Evolutionary conservation across 177 flowering plant genomes (phyloP), one percentile per base, ranked within the genome.

Genomic region (Tripterygium wilfordii): DNA sequence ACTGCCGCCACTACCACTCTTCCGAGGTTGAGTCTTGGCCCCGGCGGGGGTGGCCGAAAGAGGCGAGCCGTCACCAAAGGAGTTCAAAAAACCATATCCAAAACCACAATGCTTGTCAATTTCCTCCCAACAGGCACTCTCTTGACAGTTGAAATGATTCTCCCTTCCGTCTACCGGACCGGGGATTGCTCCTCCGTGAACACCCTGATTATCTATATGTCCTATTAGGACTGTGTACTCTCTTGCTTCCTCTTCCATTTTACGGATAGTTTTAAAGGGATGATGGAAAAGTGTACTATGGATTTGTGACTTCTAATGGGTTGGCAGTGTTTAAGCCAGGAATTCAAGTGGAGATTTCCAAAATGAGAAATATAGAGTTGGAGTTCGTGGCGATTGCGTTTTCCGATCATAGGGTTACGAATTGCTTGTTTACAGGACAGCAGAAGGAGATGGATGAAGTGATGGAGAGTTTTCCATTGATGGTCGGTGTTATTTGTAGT

Each of bases 201-300:
- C 58, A 78, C 74, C 12, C 20, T 50, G 20, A 85, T 85, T 95
- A 85, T 75, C 41, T n/a, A n/a, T 21, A 56, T 38, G 24, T 57
- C 50, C 82, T 88, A 10, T 47, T 88, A 3, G 54, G 57, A 30
- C 64, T 91, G 14, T 91, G 98, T 64, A 8, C 65, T 82, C 29
- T 88, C 98, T 1, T 88, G 96, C 61, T 91, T 91, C 78, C 80
- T 91, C 82, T 85, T 91, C 68, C 96, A 83, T 59, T 91, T 91
- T 78, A 91, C 98, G 0, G 98, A 90, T 58, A 78, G 96, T 59
- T 87, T 81, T 52, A 44, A 56, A 0, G 82, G 69, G 6, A 78
- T 0, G 95, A 88, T 33, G 98, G 79, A 10, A 75, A 68, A 50
- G 68, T 85, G 2, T 83, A 83, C 57, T 82, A 81, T 57, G 98